Base-by-base conservation (phyloP, 1,139 yeast genomes). In the Taphrina sp. region DNA sequence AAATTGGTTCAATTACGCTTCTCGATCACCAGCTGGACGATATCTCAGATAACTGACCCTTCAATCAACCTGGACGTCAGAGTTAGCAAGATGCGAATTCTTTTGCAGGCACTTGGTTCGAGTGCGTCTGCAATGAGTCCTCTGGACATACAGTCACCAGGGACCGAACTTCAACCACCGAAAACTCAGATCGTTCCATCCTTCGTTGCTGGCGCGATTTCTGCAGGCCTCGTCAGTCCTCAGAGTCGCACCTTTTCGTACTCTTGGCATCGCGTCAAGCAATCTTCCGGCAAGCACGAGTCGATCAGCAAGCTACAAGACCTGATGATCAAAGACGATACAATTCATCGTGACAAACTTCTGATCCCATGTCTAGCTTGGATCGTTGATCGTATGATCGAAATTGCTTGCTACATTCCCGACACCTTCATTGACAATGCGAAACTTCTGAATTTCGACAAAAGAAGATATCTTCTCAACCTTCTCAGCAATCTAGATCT, bases 291-390 rank as follows among this genome's bases (percentile, higher is more conserved):
- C 47, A 65, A 64, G 3, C 66, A 67, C 29, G 58, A 49, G 10
- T 41, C 29, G 16, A 33, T 26, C 20, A 46, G 41, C 20, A 22
- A 22, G 5, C 31, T 49, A 12, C 16, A 58, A 5, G 47, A 31
- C n/a, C 46, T 52, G n/a, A 33, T 49, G 20, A 23, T 54, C 26
- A 41, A 58, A 55, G 39, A 58, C 52, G 10, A 61, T 56, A 20
- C 55, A 39, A 16, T 56, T 61, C 7, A 57, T 54, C 17, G 56
- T 4, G 4, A 19, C 2, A 42, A 61, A 7, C 20, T 33, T 23
- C 69, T 74, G 1, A 65, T 81, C 53, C 95, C 96, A 1, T 90
- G 96, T 66, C 80, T 89, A 61, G 96, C 97, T 7, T 83, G 90
- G 89, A 69, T 81, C 52, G 67, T 78, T 14, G 82, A 79, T 62